Conservation (phyloP, 305 asterid species). For the Coffea humblotiana region DNA sequence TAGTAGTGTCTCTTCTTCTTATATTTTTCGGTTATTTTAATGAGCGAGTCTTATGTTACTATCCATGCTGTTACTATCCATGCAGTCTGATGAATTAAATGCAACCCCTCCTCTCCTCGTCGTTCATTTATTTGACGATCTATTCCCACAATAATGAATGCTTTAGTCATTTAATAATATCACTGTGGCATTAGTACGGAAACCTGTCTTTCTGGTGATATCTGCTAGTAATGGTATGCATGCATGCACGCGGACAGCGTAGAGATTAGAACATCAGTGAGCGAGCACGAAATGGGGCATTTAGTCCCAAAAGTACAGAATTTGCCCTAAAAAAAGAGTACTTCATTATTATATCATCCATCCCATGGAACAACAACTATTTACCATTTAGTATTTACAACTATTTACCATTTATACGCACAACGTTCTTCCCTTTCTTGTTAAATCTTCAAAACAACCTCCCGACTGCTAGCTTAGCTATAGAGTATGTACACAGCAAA, state of each 20-base stretch:
- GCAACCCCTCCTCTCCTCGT: too few species aligned
- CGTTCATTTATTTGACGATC: too few species aligned
- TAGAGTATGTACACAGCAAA: too few species aligned
- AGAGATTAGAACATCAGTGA: not conserved
- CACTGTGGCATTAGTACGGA: too few species aligned
- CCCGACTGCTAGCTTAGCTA: too few species aligned
- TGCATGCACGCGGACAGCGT: too few species aligned
- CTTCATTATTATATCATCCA: not conserved
- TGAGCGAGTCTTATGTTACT: not conserved
- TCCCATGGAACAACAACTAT: not conserved
- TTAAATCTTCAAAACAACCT: not conserved
- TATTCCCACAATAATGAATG: too few species aligned
- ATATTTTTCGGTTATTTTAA: too few species aligned
- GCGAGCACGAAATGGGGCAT: not conserved
- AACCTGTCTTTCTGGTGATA: too few species aligned
- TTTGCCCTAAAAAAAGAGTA: not conserved
- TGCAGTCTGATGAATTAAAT: not conserved
- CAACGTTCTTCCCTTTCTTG: not conserved
- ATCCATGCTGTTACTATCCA: not conserved
- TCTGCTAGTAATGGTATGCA: not conserved
- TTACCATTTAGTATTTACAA: not conserved
- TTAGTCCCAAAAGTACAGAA: not conserved
- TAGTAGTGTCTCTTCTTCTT: slow-evolving; percentile 2
- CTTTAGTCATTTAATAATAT: too few species aligned
- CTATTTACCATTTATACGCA: not conserved